Evolutionary conservation across 2,329 filamentous ascomycete genomes (phyloP).

Genomic region (Dactylellina parvicollis): DNA sequence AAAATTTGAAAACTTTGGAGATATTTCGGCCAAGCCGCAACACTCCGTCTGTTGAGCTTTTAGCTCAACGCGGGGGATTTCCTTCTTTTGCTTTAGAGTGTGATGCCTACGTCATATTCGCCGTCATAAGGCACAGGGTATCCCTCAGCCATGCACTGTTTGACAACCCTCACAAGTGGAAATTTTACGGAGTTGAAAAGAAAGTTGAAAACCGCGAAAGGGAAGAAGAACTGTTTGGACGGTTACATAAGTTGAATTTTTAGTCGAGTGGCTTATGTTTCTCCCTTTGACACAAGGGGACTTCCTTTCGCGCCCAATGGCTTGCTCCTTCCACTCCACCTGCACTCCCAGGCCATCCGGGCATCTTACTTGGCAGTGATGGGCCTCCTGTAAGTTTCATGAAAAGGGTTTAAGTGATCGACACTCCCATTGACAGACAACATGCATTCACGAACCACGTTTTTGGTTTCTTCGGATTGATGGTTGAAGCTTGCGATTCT

Average conservation of each 20-base stretch:
- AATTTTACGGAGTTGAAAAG: constrained; percentile 3
- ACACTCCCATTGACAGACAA: constrained; percentile 49
- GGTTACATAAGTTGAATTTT: constrained; percentile 30
- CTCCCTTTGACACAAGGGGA: constrained; percentile 41
- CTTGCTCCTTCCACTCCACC: constrained; percentile 21
- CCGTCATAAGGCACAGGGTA: constrained; percentile 49
- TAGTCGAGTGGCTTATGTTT: constrained; percentile 25
- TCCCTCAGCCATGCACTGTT: constrained; percentile 41
- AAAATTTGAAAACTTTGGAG: not conserved
- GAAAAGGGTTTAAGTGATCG: constrained; percentile 53
- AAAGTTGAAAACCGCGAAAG: constrained; percentile 9
- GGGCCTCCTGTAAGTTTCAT: constrained; percentile 16
- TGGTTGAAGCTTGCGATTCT: constrained; percentile 33
- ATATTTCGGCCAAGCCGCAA: not conserved
- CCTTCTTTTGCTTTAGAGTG: constrained; percentile 29
- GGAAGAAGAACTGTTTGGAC: constrained; percentile 13
- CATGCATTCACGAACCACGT: constrained; percentile 52
- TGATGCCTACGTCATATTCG: constrained; percentile 40
- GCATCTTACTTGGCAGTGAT: constrained; percentile 22
- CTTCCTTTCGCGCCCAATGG: constrained; percentile 34
- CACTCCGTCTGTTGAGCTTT: constrained; percentile 4
- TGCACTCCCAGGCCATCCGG: constrained; percentile 14
- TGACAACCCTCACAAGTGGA: constrained; percentile 26
- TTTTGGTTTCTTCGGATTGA: constrained; percentile 43
- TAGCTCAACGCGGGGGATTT: constrained; percentile 46